These are phyloP conservation scores for Termitomyces sp. DNA, from an alignment of 768 basidiomycete species.

Conservation along the genomic window DNA sequence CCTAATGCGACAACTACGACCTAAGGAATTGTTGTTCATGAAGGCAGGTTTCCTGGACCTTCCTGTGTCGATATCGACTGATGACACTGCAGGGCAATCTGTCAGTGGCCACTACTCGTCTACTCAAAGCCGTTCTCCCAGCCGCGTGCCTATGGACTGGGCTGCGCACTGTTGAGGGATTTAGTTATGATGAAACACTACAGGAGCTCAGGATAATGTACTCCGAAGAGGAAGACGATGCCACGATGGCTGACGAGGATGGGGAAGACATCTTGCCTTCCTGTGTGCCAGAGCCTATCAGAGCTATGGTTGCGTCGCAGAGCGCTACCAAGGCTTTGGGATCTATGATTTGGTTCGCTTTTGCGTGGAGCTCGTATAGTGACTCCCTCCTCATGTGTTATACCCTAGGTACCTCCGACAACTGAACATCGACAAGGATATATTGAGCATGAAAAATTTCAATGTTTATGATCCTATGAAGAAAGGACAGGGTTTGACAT, in stretches of 20 bases:
- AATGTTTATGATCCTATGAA: slow-evolving; percentile 97
- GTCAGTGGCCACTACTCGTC: slow-evolving; percentile 75
- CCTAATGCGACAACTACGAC: slow-evolving; percentile 83
- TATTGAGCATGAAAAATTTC: slow-evolving; percentile 96
- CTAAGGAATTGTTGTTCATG: slow-evolving; percentile 87
- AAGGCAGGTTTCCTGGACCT: slow-evolving; percentile 53
- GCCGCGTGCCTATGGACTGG: slow-evolving; percentile 86
- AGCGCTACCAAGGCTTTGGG: slow-evolving; percentile 85
- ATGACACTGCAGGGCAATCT: slow-evolving; percentile 66
- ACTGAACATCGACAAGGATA: slow-evolving; percentile 94
- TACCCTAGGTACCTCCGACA: slow-evolving; percentile 74
- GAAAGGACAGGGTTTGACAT: slow-evolving; percentile 75
- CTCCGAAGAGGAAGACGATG: slow-evolving; percentile 39
- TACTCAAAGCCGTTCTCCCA: slow-evolving; percentile 81
- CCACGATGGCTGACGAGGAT: slow-evolving; percentile 45
- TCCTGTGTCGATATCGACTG: background rate
- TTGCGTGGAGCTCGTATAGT: slow-evolving; percentile 15
- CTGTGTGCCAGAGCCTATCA: slow-evolving; percentile 69
- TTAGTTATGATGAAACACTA: slow-evolving; percentile 69
- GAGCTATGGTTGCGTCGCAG: slow-evolving; percentile 62
- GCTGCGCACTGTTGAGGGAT: slow-evolving; percentile 81
- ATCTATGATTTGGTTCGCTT: slow-evolving; percentile 80
- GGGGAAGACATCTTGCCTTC: slow-evolving; percentile 36
- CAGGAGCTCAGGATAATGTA: slow-evolving; percentile 69
- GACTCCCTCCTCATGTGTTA: slow-evolving; percentile 15